Evolutionary conservation across 139 green algal genomes (phyloP), one percentile per base, ranked within the genome.

Genomic region (Tetraselmis striata): DNA sequence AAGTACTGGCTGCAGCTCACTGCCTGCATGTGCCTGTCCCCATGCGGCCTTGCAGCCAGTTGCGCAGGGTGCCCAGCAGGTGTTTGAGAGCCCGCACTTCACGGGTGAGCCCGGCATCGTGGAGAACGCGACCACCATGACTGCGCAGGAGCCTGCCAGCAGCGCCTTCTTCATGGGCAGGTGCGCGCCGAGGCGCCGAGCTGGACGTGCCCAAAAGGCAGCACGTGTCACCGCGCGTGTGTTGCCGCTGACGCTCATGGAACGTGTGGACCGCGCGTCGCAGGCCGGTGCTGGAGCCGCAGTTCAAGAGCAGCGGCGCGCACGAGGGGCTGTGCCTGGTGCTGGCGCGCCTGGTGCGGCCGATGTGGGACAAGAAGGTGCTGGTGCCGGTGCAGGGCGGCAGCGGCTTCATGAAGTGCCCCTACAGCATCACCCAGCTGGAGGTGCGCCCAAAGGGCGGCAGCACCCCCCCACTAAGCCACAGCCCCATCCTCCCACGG

Each of bases 311-410:
- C 92, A 95, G 89, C 76, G 89, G 85, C 2, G 92, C 89, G 26
- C 93, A 98, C 86, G 86, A 91, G 22, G 95, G 94, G 0, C 80
- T 98, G 76, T 94, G 88, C 83, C 79, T 96, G 31, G 95, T 93
- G 75, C 75, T 94, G 27, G 85, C 89, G 0, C 88, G 95, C 26
- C 77, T 98, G 76, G 88, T 98, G 82, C 82, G 84, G 75, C 88
- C 88, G 0, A 86, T 94, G 29, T 98, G 95, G 93, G 94, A 98
- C 30, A 58, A 88, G 29, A 88, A 83, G 1, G 58, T 96, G 75
- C 83, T 89, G 26, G 59, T 32, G 28, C 32, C 83, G 1, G 74
- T 67, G 45, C 11, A 25, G 2, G 78, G 76, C 29, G 76, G 78
- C 59, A 77, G 59, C 79, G 76, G 80, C 29, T 67, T 67, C 45